These are phyloP conservation scores for Aspergillus pseudoviridinutans DNA, from an alignment of 2,329 filamentous ascomycete species.

Conservation along the genomic window DNA sequence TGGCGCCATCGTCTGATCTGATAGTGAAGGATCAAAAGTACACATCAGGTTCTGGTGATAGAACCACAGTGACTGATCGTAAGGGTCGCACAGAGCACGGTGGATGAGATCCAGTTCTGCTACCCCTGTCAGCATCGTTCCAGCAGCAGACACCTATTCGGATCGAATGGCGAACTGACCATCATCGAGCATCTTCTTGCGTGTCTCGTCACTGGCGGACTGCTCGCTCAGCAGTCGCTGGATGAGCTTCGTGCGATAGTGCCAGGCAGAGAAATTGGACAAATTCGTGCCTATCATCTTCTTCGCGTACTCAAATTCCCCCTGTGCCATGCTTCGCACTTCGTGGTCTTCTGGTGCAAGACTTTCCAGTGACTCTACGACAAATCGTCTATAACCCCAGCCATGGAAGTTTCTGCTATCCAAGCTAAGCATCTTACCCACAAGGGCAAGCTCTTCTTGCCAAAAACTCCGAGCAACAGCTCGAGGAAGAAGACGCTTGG, in stretches of 20 bases:
- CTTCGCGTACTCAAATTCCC: constrained; percentile 85
- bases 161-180: constrained; percentile 43
- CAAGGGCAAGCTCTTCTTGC: constrained; percentile 77
- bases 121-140: constrained; percentile 2
- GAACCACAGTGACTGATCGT: constrained; percentile 95
- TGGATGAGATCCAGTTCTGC: constrained; percentile 71
- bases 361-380: constrained; percentile 72
- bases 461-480: constrained; percentile 63
- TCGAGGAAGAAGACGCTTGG: constrained; percentile 59
- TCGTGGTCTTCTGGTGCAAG: constrained; percentile 31
- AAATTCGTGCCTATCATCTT: constrained; percentile 81
- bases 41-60: constrained; percentile 87
- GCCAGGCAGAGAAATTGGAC: constrained; percentile 97
- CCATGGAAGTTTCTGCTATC: constrained; percentile 95
- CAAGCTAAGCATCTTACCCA: constrained; percentile 79
- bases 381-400: constrained; percentile 82
- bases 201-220: constrained; percentile 56
- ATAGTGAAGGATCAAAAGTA: constrained; percentile 54
- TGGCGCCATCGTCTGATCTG: constrained; percentile 59
- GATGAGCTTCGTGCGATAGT: constrained; percentile 81
- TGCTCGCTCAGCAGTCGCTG: constrained; percentile 70
- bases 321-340: constrained; percentile 64
- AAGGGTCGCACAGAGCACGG: constrained; percentile 79
- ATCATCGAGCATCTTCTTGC: constrained; percentile 67
- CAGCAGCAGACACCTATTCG: background rate